Evolutionary conservation across 352 stramenopile species (phyloP).

Genomic region (Phytopythium oedochilum): DNA sequence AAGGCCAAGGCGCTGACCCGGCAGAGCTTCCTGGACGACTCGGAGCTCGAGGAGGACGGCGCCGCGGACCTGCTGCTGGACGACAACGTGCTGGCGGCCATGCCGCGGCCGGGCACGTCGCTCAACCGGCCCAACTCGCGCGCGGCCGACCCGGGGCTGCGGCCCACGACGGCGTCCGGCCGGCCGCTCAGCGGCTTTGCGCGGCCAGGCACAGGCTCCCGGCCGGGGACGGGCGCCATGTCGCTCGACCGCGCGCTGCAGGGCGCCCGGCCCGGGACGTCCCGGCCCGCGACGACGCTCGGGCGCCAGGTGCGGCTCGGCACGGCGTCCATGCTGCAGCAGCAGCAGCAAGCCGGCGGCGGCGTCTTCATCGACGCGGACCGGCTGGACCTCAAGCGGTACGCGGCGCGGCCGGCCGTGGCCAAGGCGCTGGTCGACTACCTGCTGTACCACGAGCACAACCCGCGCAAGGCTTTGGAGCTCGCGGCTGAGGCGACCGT

Average conservation of each 20-base stretch:
- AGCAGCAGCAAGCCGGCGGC: conserved; percentile 33
- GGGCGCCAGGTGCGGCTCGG: conserved; percentile 88
- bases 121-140: conserved; percentile 81
- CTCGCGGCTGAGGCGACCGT: conserved; percentile 88
- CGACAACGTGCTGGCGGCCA: conserved; percentile 88
- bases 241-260: conserved; percentile 76
- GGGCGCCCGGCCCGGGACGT: conserved; percentile 71
- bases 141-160: conserved; percentile 55
- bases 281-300: conserved; percentile 84
- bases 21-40: conserved; percentile 91
- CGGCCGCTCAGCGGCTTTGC: conserved; percentile 87
- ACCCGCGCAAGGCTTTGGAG: conserved; percentile 89
- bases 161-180: conserved; percentile 81
- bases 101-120: conserved; percentile 86
- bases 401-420: conserved; percentile 78
- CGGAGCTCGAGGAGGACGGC: conserved; percentile 89
- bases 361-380: conserved; percentile 91
- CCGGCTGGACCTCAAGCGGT: conserved; percentile 87
- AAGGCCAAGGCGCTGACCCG: conserved; percentile 88
- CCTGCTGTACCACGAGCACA: conserved; percentile 91
- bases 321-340: conserved; percentile 85
- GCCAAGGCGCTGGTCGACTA: conserved; percentile 90
- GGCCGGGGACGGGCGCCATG: conserved; percentile 62
- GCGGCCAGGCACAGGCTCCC: conserved; percentile 69
- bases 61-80: conserved; percentile 90